Percentiles rank a stretch among this genome's conserved stretches.
Conservation (phyloP, 1,284 basidiomycete species). For the Pseudomicrostroma phylloplanum region DNA sequence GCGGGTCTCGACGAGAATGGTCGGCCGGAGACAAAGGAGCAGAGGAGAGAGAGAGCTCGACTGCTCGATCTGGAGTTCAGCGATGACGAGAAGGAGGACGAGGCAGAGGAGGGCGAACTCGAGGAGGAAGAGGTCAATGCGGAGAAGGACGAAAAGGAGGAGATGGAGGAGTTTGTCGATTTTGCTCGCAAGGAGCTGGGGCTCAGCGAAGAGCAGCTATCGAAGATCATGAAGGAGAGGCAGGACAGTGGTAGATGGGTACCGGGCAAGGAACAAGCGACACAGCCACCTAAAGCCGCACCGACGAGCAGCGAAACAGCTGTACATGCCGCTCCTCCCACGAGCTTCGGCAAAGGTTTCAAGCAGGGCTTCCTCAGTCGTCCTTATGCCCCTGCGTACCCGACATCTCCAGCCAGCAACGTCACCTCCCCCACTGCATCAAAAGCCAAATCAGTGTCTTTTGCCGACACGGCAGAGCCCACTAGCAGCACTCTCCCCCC, state of each 20-base stretch:
- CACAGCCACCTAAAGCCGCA: background rate
- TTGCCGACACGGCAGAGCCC: background rate
- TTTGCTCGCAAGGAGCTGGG: slow-evolving; percentile 31
- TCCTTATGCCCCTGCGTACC: background rate
- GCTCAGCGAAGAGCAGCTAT: slow-evolving; percentile 27
- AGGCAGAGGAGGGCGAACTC: slow-evolving; percentile 16
- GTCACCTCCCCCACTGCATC: background rate
- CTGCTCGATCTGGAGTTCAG: slow-evolving; percentile 21
- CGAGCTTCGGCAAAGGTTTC: background rate
- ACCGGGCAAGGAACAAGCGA: slow-evolving; percentile 6
- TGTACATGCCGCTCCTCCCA: background rate
- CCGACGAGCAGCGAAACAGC: background rate
- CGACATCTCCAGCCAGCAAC: background rate
- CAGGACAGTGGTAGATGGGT: slow-evolving; percentile 23
- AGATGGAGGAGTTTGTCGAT: slow-evolving; percentile 22
- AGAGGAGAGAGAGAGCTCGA: slow-evolving; percentile 11
- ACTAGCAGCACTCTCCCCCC: background rate
- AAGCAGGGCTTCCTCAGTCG: background rate
- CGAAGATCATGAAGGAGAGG: slow-evolving; percentile 24
- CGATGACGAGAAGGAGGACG: slow-evolving; percentile 19
- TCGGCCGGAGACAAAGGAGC: slow-evolving; percentile 13
- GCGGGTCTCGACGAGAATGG: background rate
- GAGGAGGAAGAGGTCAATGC: slow-evolving; percentile 5
- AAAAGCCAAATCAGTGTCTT: background rate
- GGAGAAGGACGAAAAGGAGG: slow-evolving; percentile 11